Percentiles rank a stretch among this genome's conserved stretches.
Evolutionary conservation across 2,329 filamentous ascomycete species (phyloP).

Genomic region (Pestalotiopsis sp.): DNA sequence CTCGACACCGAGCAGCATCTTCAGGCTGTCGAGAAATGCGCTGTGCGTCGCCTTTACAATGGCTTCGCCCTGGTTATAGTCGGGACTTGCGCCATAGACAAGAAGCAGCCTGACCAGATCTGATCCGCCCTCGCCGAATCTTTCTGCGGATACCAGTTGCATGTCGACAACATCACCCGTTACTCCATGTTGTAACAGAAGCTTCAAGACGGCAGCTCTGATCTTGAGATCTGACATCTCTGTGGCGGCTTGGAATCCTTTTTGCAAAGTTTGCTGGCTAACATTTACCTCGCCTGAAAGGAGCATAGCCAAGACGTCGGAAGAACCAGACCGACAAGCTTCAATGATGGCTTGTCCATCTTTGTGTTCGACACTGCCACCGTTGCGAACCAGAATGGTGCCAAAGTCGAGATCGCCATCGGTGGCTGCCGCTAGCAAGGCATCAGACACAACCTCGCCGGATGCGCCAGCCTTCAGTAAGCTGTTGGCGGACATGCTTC

Average conservation of each 20-base stretch:
- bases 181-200: constrained; percentile 53
- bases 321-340: constrained; percentile 53
- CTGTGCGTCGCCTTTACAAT: constrained; percentile 57
- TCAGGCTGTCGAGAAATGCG: constrained; percentile 51
- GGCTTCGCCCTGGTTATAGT: constrained; percentile 57
- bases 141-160: constrained; percentile 55
- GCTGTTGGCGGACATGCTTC: constrained; percentile 46
- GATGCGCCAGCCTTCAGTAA: constrained; percentile 50
- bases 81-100: constrained; percentile 54
- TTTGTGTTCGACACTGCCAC: constrained; percentile 52
- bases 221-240: constrained; percentile 52
- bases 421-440: constrained; percentile 52
- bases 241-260: constrained; percentile 58
- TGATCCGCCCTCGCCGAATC: constrained; percentile 52
- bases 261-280: constrained; percentile 45
- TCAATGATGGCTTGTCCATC: constrained; percentile 57
- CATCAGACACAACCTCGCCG: constrained; percentile 47
- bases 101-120: constrained; percentile 54
- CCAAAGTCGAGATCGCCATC: constrained; percentile 57
- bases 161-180: constrained; percentile 53
- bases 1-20: constrained; percentile 53
- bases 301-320: constrained; percentile 53
- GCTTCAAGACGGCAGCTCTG: constrained; percentile 51
- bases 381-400: constrained; percentile 52
- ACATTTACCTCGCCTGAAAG: constrained; percentile 43